Base-by-base conservation (phyloP, 164 flowering plant genomes). In the Buxus sempervirens region DNA sequence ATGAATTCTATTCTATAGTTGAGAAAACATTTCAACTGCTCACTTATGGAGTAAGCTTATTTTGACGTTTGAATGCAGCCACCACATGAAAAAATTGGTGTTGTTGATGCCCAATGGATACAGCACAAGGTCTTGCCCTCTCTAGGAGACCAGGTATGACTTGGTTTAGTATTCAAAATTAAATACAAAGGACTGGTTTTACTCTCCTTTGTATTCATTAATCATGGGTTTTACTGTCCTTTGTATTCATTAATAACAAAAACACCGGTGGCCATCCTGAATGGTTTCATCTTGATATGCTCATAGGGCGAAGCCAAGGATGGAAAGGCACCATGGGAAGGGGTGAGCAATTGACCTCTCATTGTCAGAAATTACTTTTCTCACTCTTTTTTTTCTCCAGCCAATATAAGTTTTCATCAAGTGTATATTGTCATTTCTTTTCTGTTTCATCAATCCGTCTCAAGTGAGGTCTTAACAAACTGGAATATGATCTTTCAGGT, bases 31-130 rank as follows among this genome's bases (percentile, higher is more conserved):
- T n/a, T n/a, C n/a, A n/a, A n/a, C n/a, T n/a, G n/a, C n/a, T n/a
- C n/a, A n/a, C n/a, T n/a, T 41, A 41, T 41, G 45, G 8, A 12
- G 45, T 5, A 5, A 10, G 18, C 6, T 18, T 24, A 55, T 24
- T n/a, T 55, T 55, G 58, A 14, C n/a, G 24, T 24, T 13, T 55
- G 24, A 21, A 27, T 58, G 25, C 71, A 72, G 75, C 57, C 32
- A 27, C 32, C 71, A 26, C 75, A 72, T 38, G 75, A 75, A 25
- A 70, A 71, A 41, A 75, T 75, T 20, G 78, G 78, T 32, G 78
- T 75, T 16, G 75, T 75, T 24, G 78, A 75, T 71, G 70, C 74
- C 32, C 78, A 75, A 41, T 71, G 74, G 74, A 62, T 75, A n/a
- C 59, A 51, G 21, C 78, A 75, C 32, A 61, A 48, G 63, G 56